Evolutionary conservation across 371 early-diverging fungal species (phyloP).

Genomic region (Blakeslea trispora): DNA sequence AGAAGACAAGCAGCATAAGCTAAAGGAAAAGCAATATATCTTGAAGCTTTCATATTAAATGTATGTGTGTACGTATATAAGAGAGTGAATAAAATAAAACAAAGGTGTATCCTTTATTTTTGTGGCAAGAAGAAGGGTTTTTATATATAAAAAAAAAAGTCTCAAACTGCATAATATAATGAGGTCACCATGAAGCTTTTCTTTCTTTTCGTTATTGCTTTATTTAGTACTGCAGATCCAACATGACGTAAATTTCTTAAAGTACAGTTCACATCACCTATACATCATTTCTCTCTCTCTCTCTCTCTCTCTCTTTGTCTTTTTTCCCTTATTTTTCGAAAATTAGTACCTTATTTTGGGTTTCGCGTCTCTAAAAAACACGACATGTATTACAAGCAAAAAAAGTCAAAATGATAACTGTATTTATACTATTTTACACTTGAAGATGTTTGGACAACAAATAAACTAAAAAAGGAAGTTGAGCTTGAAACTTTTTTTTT

Average conservation of each 20-base stretch:
- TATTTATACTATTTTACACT: too few relatives aligned
- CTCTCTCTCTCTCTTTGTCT: too few relatives aligned
- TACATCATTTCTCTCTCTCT: neutral
- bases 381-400: too few relatives aligned
- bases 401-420: too few relatives aligned
- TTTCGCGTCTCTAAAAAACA: too few relatives aligned
- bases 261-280: neutral
- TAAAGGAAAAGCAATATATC: conserved; percentile 15
- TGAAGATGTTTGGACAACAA: too few relatives aligned
- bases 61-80: neutral
- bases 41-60: conserved; percentile 17
- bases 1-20: conserved; percentile 19
- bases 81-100: neutral
- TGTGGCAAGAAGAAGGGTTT: neutral
- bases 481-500: too few relatives aligned
- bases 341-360: neutral
- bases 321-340: neutral
- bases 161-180: conserved; percentile 15
- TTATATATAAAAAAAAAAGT: conserved; percentile 1
- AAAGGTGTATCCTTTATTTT: too few relatives aligned
- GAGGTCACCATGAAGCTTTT: conserved; percentile 24
- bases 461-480: too few relatives aligned
- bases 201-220: neutral
- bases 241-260: neutral
- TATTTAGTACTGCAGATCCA: neutral